Conservation (phyloP, 805 yeast genomes). For the Yarrowia sp. region DNA sequence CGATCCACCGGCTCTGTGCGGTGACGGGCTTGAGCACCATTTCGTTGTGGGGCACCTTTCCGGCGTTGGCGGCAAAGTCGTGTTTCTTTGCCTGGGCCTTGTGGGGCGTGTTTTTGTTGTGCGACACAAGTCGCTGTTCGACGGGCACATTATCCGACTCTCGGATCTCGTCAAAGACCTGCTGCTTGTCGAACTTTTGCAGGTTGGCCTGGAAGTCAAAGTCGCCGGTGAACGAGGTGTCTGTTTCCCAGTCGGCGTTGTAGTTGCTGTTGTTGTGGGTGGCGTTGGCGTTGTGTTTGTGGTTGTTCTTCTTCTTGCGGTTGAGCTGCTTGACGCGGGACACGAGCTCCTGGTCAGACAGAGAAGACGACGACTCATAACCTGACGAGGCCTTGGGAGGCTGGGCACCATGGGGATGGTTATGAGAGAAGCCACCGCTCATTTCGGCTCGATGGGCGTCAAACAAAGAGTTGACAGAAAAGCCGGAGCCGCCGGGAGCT, state of each 20-base stretch:
- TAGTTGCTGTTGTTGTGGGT: not conserved
- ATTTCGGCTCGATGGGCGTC: conserved; percentile 20
- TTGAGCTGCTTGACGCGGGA: conserved; percentile 6
- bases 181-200: conserved; percentile 73
- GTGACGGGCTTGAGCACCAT: conserved; percentile 54
- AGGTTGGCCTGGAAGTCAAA: conserved; percentile 84
- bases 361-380: conserved; percentile 4
- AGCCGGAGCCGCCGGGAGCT: not conserved
- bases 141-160: conserved; percentile 59
- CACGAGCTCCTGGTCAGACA: conserved; percentile 17
- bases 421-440: not conserved
- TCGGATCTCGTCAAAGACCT: conserved; percentile 74
- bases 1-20: conserved; percentile 6
- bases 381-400: not conserved
- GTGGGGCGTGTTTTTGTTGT: conserved; percentile 45
- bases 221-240: conserved; percentile 42
- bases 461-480: conserved; percentile 11
- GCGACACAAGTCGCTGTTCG: conserved; percentile 65
- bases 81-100: not conserved
- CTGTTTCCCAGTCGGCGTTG: conserved; percentile 17
- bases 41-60: conserved; percentile 41
- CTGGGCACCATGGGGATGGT: not conserved
- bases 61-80: conserved; percentile 28
- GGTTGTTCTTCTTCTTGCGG: not conserved
- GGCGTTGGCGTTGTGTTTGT: not conserved